phyloP scores from a whole-genome alignment of 306 rosid species.

The Acacia acuminata region DNA sequence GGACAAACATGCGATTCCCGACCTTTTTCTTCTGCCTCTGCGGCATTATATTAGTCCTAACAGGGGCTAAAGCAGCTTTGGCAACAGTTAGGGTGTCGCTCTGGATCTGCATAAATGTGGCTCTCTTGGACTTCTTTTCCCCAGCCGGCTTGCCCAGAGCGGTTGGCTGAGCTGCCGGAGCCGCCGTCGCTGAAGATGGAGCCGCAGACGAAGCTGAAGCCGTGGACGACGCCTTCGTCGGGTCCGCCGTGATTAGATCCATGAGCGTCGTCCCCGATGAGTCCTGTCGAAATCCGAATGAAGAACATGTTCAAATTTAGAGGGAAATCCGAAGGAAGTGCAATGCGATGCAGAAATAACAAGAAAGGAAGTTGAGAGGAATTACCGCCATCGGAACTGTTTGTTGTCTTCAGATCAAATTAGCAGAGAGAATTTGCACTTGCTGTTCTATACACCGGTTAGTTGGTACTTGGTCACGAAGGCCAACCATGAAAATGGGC shows the following conservation, averaged over 20 bases:
- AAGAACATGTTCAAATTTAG: slow-evolving; percentile 38
- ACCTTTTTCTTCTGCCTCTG: slow-evolving; percentile 79
- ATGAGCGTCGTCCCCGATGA: slow-evolving; percentile 92
- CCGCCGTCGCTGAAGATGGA: slow-evolving; percentile 34
- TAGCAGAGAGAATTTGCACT: background rate
- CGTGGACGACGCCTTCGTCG: slow-evolving; percentile 50
- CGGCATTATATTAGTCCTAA: slow-evolving; percentile 79
- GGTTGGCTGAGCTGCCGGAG: slow-evolving; percentile 40
- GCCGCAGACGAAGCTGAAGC: slow-evolving; percentile 40
- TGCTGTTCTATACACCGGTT: slow-evolving; percentile 15
- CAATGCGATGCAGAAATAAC: background rate
- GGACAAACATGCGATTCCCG: background rate
- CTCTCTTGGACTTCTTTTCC: slow-evolving; percentile 86
- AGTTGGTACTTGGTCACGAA: slow-evolving; percentile 33
- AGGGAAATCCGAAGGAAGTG: slow-evolving; percentile 11
- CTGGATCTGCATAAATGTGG: slow-evolving; percentile 93
- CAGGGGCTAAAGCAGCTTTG: slow-evolving; percentile 85
- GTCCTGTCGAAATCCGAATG: slow-evolving; percentile 55
- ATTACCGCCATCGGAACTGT: slow-evolving; percentile 43
- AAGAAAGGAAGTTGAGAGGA: background rate
- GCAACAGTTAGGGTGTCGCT: slow-evolving; percentile 93
- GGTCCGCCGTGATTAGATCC: slow-evolving; percentile 99
- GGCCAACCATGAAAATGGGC: slow-evolving; percentile 23
- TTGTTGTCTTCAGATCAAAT: slow-evolving; percentile 28
- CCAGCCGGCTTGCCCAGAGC: slow-evolving; percentile 74